Conservation (phyloP, 2,329 filamentous ascomycete genomes). For the Paecilomyces dactylethromorphus region DNA sequence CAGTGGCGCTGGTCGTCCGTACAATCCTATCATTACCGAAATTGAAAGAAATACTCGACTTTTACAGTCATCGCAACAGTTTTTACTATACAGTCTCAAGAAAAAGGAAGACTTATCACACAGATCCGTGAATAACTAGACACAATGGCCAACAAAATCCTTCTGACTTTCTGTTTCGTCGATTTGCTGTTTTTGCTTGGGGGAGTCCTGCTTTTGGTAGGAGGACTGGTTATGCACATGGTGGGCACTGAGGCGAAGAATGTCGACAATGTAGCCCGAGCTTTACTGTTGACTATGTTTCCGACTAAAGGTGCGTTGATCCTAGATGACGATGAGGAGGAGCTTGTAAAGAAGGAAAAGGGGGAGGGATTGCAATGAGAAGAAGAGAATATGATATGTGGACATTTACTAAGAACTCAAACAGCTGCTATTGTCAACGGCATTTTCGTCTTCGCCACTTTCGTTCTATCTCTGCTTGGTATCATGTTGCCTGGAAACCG, state of each 20-base stretch:
- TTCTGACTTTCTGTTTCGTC: slow-evolving; percentile 44
- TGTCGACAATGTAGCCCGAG: slow-evolving; percentile 43
- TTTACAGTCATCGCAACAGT: neutral
- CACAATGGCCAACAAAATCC: slow-evolving; percentile 46
- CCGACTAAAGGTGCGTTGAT: slow-evolving; percentile 46
- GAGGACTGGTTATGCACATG: slow-evolving; percentile 45
- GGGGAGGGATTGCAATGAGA: neutral
- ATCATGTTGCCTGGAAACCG: slow-evolving; percentile 60
- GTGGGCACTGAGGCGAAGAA: slow-evolving; percentile 37
- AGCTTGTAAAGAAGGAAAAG: neutral
- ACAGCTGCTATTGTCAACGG: slow-evolving; percentile 65
- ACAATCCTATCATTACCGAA: neutral
- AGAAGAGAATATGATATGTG: neutral
- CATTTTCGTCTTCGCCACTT: slow-evolving; percentile 64
- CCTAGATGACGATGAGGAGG: neutral
- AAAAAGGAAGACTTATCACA: slow-evolving; percentile 1
- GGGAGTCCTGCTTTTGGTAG: slow-evolving; percentile 47
- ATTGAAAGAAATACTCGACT: neutral
- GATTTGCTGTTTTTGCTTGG: slow-evolving; percentile 48
- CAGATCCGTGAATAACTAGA: neutral
- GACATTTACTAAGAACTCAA: neutral
- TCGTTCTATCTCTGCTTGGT: slow-evolving; percentile 64
- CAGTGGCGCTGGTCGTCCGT: neutral
- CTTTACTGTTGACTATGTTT: slow-evolving; percentile 46
- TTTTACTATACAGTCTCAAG: neutral